Evolutionary conservation across 768 basidiomycete genomes (phyloP).

Genomic region (Albatrellus ellisii): DNA sequence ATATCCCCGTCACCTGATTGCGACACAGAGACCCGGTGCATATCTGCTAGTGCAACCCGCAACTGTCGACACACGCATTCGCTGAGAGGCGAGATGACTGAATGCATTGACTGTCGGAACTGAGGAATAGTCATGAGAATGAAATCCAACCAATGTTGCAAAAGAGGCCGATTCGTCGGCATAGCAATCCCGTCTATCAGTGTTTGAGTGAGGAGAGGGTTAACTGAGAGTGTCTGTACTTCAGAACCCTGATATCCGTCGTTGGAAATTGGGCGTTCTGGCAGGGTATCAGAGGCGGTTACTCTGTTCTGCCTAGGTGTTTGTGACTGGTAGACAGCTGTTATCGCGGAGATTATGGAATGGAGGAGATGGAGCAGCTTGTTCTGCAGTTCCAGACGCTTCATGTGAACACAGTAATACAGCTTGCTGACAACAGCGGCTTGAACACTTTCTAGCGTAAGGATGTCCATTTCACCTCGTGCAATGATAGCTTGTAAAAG

Average conservation of each 20-base stretch:
- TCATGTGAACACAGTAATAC: slow-evolving; percentile 55
- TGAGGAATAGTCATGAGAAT: slow-evolving; percentile 83
- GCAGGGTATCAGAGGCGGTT: slow-evolving; percentile 1
- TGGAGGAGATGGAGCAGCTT: slow-evolving; percentile 88
- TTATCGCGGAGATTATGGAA: slow-evolving; percentile 62
- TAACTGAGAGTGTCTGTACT: slow-evolving; percentile 34
- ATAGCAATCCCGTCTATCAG: slow-evolving; percentile 69
- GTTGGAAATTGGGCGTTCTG: slow-evolving; percentile 6
- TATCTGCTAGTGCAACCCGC: slow-evolving; percentile 38
- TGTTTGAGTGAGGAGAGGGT: slow-evolving; percentile 63
- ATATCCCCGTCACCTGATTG: slow-evolving; percentile 28
- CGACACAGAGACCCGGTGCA: slow-evolving; percentile 15
- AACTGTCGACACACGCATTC: slow-evolving; percentile 73
- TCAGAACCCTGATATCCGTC: slow-evolving; percentile 22
- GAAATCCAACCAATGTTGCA: slow-evolving; percentile 97
- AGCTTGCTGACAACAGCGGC: slow-evolving; percentile 62
- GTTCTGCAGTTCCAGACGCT: slow-evolving; percentile 77
- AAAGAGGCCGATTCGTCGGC: slow-evolving; percentile 57
- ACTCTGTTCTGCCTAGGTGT: slow-evolving; percentile 1
- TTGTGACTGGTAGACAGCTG: slow-evolving; percentile 21
- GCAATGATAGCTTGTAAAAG: slow-evolving; percentile 72
- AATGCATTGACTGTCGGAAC: slow-evolving; percentile 59
- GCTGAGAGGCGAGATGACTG: slow-evolving; percentile 57
- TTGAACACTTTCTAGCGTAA: slow-evolving; percentile 52
- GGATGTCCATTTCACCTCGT: slow-evolving; percentile 62